These are phyloP conservation scores for Globisporangium paroecandrum DNA, from an alignment of 352 stramenopile genomes.

Conservation along the genomic window DNA sequence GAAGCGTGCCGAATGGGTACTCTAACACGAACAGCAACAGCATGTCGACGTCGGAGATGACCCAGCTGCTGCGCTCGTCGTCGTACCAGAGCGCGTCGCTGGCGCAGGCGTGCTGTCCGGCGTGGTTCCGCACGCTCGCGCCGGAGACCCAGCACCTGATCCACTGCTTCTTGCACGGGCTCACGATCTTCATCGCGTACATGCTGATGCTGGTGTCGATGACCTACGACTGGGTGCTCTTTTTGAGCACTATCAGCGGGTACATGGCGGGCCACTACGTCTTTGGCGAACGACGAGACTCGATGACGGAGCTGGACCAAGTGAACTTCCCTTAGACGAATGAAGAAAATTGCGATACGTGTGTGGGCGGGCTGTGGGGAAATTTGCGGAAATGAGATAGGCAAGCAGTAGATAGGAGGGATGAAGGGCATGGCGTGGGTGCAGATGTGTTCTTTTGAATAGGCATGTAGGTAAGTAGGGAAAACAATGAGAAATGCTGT, in stretches of 20 bases:
- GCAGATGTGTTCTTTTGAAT: neutral
- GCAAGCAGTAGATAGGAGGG: neutral
- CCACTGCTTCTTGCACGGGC: conserved; percentile 55
- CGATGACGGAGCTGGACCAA: conserved; percentile 24
- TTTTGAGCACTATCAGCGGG: conserved; percentile 48
- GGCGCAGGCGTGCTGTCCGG: conserved; percentile 30
- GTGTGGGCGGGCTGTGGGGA: neutral
- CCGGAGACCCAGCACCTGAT: conserved; percentile 47
- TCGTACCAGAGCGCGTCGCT: conserved; percentile 29
- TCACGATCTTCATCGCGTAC: conserved; percentile 66
- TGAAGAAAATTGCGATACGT: neutral
- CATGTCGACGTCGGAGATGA: conserved; percentile 22
- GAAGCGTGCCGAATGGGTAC: conserved; percentile 8
- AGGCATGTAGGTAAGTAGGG: neutral
- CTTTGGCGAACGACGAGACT: conserved; percentile 59
- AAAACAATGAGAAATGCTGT: neutral
- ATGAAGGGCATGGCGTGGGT: neutral
- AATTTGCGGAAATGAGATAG: neutral
- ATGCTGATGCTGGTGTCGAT: conserved; percentile 82
- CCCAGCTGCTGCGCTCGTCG: conserved; percentile 42
- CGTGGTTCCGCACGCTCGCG: conserved; percentile 56
- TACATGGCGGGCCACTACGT: conserved; percentile 68
- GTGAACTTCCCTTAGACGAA: conserved; percentile 18
- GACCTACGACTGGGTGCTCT: conserved; percentile 70
- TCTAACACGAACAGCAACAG: conserved; percentile 14